Evolutionary conservation across 768 basidiomycete species (phyloP).

Genomic region (Pleurotus tuber-regium): DNA sequence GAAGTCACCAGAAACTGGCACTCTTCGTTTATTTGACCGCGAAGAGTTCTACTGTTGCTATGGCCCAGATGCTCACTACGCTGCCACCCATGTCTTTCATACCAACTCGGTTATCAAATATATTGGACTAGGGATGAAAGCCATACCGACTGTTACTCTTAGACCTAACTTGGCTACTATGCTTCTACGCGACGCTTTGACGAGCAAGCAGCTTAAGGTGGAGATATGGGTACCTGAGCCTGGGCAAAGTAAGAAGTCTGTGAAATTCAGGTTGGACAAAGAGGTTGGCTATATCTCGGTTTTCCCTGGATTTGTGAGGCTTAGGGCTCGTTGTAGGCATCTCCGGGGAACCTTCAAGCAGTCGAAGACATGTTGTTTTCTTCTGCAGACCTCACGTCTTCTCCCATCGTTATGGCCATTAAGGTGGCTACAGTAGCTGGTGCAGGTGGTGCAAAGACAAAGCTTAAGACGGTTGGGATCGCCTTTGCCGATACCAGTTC

Average conservation of each 20-base stretch:
- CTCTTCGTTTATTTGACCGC: constrained; percentile 82
- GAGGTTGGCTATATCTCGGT: constrained; percentile 46
- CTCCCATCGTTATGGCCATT: constrained; percentile 89
- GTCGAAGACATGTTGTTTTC: constrained; percentile 86
- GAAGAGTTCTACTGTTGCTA: constrained; percentile 86
- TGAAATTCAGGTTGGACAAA: constrained; percentile 78
- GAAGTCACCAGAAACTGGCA: constrained; percentile 76
- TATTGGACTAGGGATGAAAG: constrained; percentile 64
- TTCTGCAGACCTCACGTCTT: constrained; percentile 73
- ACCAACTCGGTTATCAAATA: constrained; percentile 94
- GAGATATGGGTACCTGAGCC: constrained; percentile 86
- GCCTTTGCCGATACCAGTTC: constrained; percentile 91
- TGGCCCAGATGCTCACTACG: constrained; percentile 83
- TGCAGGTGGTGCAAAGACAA: constrained; percentile 47
- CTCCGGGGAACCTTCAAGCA: constrained; percentile 64
- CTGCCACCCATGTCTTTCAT: constrained; percentile 79
- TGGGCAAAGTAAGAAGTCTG: constrained; percentile 70
- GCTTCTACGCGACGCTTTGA: constrained; percentile 87
- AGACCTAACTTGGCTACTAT: constrained; percentile 74
- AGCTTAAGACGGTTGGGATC: constrained; percentile 72
- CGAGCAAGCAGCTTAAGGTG: constrained; percentile 83
- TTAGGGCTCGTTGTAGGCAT: constrained; percentile 32
- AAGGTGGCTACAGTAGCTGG: constrained; percentile 61
- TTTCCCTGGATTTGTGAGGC: neutral
- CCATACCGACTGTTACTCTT: constrained; percentile 75